phyloP scores from a whole-genome alignment of 208 protist genomes.

The Crithidia brevicula region DNA sequence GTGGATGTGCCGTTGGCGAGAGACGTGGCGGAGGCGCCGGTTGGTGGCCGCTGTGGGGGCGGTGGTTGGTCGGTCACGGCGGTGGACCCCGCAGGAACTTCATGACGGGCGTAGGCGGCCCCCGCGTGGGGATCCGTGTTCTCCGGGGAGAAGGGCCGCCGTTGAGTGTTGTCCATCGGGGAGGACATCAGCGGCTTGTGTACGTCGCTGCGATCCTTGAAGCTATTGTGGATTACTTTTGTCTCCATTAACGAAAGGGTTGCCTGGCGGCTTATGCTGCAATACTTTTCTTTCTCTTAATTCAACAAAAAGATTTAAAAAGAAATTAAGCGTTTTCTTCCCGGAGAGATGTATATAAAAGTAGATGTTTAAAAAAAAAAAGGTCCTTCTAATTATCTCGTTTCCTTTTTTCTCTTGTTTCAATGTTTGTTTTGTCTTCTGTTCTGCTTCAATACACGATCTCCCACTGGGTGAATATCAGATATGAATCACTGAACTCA shows the following conservation, averaged over 20 bases:
- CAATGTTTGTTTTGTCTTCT: too few species aligned
- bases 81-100: background rate
- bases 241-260: background rate
- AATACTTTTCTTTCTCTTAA: too few species aligned
- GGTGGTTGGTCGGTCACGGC: background rate
- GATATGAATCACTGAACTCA: too few species aligned
- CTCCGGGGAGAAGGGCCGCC: background rate
- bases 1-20: background rate
- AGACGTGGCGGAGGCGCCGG: too few species aligned
- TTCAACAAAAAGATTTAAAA: too few species aligned
- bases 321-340: too few species aligned
- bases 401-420: slow-evolving; percentile 1
- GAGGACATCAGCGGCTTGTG: background rate
- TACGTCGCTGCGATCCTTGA: background rate
- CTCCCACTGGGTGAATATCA: too few species aligned
- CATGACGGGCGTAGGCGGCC: background rate
- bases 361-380: too few species aligned
- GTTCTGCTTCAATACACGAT: too few species aligned
- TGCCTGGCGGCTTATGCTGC: too few species aligned
- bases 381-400: background rate
- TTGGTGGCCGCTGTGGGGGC: background rate
- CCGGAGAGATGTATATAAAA: too few species aligned
- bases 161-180: background rate
- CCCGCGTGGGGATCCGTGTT: background rate
- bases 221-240: background rate